These are phyloP conservation scores for Oryza rufipogon DNA, from an alignment of 176 grass and related monocot genomes.

Conservation along the genomic window DNA sequence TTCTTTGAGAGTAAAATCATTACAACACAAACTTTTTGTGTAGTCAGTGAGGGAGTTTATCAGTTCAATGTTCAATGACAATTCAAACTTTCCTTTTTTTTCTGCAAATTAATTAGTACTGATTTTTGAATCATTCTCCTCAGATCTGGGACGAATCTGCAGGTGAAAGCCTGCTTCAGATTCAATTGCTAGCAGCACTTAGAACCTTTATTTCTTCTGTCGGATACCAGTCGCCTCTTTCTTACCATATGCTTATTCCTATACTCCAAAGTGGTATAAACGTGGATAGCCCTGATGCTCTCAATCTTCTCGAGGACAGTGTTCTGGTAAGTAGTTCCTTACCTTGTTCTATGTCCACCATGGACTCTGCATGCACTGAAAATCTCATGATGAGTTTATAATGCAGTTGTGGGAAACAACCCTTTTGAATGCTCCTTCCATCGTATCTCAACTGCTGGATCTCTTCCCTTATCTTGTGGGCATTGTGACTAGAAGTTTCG, in stretches of 20 bases:
- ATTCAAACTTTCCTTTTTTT: conserved; percentile 45
- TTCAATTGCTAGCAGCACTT: conserved; percentile 84
- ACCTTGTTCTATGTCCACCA: background rate
- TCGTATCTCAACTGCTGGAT: conserved; percentile 85
- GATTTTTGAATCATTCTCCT: conserved; percentile 21
- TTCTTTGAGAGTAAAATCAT: conserved; percentile 19
- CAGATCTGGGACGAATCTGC: conserved; percentile 93
- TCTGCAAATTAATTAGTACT: conserved; percentile 41
- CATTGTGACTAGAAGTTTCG: conserved; percentile 89
- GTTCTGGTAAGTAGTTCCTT: conserved; percentile 69
- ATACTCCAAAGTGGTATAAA: conserved; percentile 87
- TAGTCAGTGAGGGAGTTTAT: background rate
- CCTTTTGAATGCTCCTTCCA: conserved; percentile 83
- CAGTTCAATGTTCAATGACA: conserved; percentile 17
- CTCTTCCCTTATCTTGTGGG: conserved; percentile 87
- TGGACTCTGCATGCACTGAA: background rate
- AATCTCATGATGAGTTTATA: conserved; percentile 37
- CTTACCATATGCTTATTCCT: conserved; percentile 89
- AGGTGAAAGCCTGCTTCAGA: conserved; percentile 96
- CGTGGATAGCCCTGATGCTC: conserved; percentile 88
- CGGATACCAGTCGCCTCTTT: conserved; percentile 78
- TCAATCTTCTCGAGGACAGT: conserved; percentile 99
- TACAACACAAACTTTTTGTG: conserved; percentile 3
- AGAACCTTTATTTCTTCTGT: conserved; percentile 88
- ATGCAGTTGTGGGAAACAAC: conserved; percentile 92